phyloP scores from a whole-genome alignment of 495 filamentous ascomycete genomes.

The Oleoguttula mirabilis region DNA sequence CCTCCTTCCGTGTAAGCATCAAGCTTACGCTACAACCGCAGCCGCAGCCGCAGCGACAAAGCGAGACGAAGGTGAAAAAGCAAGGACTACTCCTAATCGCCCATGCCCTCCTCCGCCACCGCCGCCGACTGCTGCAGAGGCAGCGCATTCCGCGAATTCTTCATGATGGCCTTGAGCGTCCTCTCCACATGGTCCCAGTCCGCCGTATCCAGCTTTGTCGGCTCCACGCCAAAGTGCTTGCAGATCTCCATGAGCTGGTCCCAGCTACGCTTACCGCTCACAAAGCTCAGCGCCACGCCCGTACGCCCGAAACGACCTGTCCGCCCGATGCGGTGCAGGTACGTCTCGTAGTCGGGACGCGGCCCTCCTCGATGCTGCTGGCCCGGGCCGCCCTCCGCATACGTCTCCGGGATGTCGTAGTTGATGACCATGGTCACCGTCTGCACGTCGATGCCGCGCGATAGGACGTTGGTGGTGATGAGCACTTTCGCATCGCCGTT shows the following conservation, averaged over 20 bases:
- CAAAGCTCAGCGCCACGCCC: constrained; percentile 88
- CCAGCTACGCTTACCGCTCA: constrained; percentile 68
- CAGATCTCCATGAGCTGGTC: constrained; percentile 63
- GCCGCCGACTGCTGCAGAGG: too few species aligned
- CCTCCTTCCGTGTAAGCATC: too few species aligned
- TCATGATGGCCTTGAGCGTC: constrained; percentile 69
- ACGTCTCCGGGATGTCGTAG: constrained; percentile 56
- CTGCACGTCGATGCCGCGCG: constrained; percentile 93
- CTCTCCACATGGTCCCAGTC: constrained; percentile 86
- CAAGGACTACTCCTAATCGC: constrained; percentile 7
- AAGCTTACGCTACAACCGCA: too few species aligned
- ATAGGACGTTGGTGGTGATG: constrained; percentile 94
- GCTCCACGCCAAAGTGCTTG: constrained; percentile 49
- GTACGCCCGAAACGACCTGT: constrained; percentile 95
- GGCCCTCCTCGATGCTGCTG: too few species aligned
- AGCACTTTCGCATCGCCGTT: constrained; percentile 83
- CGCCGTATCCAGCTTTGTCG: constrained; percentile 46
- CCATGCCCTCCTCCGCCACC: constrained; percentile 10
- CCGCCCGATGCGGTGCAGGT: constrained; percentile 94
- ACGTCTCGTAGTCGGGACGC: constrained; percentile 86
- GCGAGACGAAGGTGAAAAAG: background rate
- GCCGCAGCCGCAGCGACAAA: too few species aligned
- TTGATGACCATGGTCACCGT: constrained; percentile 97
- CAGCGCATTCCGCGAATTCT: constrained; percentile 28
- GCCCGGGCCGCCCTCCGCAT: constrained; percentile 48